Evolutionary conservation across 2,329 filamentous ascomycete genomes (phyloP).

Genomic region (Aureobasidium melanogenum): DNA sequence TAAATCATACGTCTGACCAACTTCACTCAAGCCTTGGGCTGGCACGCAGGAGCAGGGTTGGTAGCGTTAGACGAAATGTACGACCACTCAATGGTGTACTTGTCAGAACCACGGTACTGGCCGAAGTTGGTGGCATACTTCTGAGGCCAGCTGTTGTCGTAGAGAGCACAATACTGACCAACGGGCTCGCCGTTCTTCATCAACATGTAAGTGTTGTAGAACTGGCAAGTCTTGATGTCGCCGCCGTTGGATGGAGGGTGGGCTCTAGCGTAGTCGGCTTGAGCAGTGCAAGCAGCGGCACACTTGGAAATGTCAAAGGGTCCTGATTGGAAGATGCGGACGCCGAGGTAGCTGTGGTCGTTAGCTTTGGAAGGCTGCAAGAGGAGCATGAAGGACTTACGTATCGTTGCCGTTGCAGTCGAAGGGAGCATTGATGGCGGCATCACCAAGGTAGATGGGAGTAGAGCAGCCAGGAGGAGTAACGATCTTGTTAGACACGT

Average conservation of each 20-base stretch:
- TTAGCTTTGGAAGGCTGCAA: neutral
- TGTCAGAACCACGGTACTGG: conserved; percentile 16
- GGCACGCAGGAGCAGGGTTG: neutral
- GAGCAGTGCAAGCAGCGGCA: conserved; percentile 18
- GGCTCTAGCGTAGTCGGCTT: conserved; percentile 9
- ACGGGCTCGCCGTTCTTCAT: conserved; percentile 18
- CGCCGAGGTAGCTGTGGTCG: conserved; percentile 17
- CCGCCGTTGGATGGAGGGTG: conserved; percentile 11
- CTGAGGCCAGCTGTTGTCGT: conserved; percentile 17
- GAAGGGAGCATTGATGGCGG: conserved; percentile 23
- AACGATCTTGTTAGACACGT: conserved; percentile 20
- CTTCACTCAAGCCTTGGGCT: neutral
- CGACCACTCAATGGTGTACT: conserved; percentile 18
- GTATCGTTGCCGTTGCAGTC: conserved; percentile 23
- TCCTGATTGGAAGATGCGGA: conserved; percentile 18
- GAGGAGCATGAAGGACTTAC: neutral
- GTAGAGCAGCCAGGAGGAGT: conserved; percentile 17
- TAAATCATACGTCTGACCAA: neutral
- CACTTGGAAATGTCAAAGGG: conserved; percentile 23
- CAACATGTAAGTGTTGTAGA: conserved; percentile 28
- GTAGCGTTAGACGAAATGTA: conserved; percentile 18
- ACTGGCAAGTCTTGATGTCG: conserved; percentile 22
- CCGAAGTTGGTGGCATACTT: conserved; percentile 21
- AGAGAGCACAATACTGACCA: conserved; percentile 24
- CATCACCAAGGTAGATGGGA: conserved; percentile 18